Conservation (phyloP, 352 stramenopile species). For the Phytopythium ostracodes region DNA sequence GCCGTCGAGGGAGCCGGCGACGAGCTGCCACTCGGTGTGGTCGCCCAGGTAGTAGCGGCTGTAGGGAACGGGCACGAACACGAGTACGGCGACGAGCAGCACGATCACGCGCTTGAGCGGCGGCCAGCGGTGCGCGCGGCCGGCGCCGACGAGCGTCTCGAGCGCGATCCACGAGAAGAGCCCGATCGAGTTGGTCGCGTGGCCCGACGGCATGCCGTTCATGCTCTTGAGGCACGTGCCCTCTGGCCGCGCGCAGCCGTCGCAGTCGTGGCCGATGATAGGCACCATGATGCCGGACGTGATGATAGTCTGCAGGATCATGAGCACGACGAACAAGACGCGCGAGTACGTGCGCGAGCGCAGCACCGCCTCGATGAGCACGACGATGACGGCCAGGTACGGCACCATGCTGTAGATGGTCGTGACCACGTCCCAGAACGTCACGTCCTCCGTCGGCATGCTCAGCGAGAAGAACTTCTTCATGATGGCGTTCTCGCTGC, state of each 20-base stretch:
- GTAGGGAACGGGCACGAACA: slow-evolving; percentile 38
- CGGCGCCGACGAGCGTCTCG: slow-evolving; percentile 26
- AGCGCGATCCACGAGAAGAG: slow-evolving; percentile 35
- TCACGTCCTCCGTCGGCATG: slow-evolving; percentile 31
- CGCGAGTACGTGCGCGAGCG: slow-evolving; percentile 33
- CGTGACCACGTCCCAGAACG: slow-evolving; percentile 38
- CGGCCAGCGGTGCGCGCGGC: slow-evolving; percentile 19
- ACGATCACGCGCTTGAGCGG: slow-evolving; percentile 11
- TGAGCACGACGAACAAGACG: slow-evolving; percentile 32
- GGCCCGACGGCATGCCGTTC: slow-evolving; percentile 37
- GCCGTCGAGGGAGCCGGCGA: slow-evolving; percentile 24
- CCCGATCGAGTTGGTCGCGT: slow-evolving; percentile 43
- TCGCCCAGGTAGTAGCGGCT: slow-evolving; percentile 44
- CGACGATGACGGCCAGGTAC: slow-evolving; percentile 34
- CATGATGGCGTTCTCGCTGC: slow-evolving; percentile 30
- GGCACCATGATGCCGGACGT: slow-evolving; percentile 38
- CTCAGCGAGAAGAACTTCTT: slow-evolving; percentile 50
- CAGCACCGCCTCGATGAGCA: slow-evolving; percentile 31
- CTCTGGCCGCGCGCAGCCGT: slow-evolving; percentile 28
- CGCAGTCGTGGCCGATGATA: slow-evolving; percentile 25
- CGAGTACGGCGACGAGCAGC: slow-evolving; percentile 13
- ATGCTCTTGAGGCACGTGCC: slow-evolving; percentile 33
- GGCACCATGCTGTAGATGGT: slow-evolving; percentile 44
- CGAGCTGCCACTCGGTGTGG: slow-evolving; percentile 35
- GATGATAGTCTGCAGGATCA: slow-evolving; percentile 30